Conservation (phyloP, 441 rosid genomes). For the Pelargonium fulgidum region DNA sequence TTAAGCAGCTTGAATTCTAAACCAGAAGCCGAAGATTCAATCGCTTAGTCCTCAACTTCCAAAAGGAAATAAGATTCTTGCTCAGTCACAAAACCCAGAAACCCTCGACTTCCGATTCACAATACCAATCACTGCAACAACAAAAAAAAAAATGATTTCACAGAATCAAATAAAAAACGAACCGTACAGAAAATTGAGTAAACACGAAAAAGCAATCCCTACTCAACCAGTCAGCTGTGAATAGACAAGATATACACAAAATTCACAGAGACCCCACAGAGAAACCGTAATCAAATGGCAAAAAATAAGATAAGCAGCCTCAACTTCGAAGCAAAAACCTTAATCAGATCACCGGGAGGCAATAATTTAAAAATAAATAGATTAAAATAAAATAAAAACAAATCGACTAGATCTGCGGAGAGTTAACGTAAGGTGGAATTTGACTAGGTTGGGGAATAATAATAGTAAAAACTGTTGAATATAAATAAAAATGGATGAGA, state of each 20-base stretch:
- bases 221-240: neutral
- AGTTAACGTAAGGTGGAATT: neutral
- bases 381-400: neutral
- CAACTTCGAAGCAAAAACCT: neutral
- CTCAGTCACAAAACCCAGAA: conserved; percentile 2
- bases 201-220: neutral
- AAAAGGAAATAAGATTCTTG: neutral
- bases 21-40: neutral
- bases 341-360: neutral
- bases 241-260: neutral
- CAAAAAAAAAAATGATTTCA: neutral
- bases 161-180: neutral
- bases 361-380: neutral
- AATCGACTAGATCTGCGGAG: conserved; percentile 3
- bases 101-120: neutral
- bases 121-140: neutral
- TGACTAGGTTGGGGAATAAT: neutral
- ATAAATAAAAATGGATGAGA: neutral
- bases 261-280: neutral
- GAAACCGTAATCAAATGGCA: neutral
- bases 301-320: no score
- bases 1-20: neutral
- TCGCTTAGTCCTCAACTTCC: neutral
- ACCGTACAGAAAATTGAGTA: neutral
- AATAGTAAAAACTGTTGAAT: neutral